Conservation (phyloP, 768 basidiomycete genomes). For the Antrodiella citrinella region DNA sequence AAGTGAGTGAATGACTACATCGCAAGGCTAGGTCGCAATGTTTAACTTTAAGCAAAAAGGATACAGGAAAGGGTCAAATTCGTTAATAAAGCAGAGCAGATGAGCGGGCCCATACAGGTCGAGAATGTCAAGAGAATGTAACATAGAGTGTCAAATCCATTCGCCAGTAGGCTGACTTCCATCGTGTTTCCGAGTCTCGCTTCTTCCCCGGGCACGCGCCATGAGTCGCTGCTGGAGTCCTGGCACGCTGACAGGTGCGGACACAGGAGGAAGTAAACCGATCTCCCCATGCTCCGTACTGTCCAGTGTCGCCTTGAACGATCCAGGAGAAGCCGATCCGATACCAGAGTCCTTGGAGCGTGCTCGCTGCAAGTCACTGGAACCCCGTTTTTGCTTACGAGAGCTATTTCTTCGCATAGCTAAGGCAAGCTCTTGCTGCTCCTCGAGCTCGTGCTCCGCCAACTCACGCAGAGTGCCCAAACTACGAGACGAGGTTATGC, state of each 20-base stretch:
- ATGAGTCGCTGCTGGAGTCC: constrained; percentile 5
- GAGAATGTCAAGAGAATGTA: not conserved
- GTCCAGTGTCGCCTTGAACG: not conserved
- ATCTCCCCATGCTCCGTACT: not conserved
- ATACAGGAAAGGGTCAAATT: not conserved
- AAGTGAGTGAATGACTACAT: not conserved
- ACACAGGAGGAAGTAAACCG: constrained; percentile 4
- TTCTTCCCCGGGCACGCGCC: constrained; percentile 2
- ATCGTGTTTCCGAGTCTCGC: constrained; percentile 8
- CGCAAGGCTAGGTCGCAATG: not conserved
- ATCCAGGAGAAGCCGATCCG: constrained; percentile 3
- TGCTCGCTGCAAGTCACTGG: not conserved
- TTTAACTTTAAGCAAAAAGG: not conserved
- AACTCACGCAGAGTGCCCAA: constrained; percentile 53
- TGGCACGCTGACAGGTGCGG: not conserved
- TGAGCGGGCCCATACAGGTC: not conserved
- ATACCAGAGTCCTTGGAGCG: constrained; percentile 17
- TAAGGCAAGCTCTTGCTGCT: constrained; percentile 1
- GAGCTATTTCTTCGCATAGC: constrained; percentile 2
- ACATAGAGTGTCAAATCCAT: constrained; percentile 17
- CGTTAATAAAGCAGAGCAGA: not conserved
- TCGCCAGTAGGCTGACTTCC: constrained; percentile 12
- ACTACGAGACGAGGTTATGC: constrained; percentile 51
- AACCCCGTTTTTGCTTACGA: not conserved
- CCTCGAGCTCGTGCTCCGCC: constrained; percentile 25